Base-by-base conservation (phyloP, 2,329 filamentous ascomycete species). In the Microdochium nivale region DNA sequence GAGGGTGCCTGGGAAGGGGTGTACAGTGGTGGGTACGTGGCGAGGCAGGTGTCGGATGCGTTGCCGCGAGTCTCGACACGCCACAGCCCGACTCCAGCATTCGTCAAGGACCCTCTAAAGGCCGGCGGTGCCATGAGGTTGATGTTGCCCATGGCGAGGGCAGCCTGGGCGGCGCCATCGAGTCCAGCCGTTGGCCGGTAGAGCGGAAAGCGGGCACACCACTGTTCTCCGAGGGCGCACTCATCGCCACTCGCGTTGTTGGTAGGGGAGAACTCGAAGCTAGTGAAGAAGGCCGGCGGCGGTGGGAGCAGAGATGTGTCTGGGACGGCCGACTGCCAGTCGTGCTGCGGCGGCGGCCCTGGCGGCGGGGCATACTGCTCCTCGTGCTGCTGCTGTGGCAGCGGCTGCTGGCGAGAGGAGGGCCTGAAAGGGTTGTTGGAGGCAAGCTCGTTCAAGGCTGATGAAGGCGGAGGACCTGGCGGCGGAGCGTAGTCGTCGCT, bases 241-340 rank as follows among this genome's bases (percentile, higher is more conserved):
- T 88, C 79, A 49, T 75, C 73, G 57, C 79, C 76, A 2, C 78
- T 78, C 1, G 88, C 84, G 65, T 92, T 92, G 62, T 81, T 83
- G 2, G 84, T 77, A 0, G 83, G 81, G 13, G 86, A 89, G 30
- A 66, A 70, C 54, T 87, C 81, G 60, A 82, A 81, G 48, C 80
- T 80, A 51, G 69, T 70, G 66, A 82, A 83, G 62, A 89, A 76
- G 27, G 79, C 78, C 0, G 87, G 87, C 1, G 87, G 87, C 0
- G 86, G 86, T 1, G 87, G 87, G 44, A 90, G 80, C 10, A 87
- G 75, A 1, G 85, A 75, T 1, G 81, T 89, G 65, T 90, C 87
- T 0, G 87, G 86, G 1, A 90, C 84, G 2, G 83, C 79, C 7
- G 77, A 62, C 57, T 83, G 75, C 87, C 87, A 90, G 67, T 87